A percentile compares a stretch with the other conserved stretches of the same genome.
Conservation (phyloP, 768 basidiomycete genomes). For the Suillus lakei region DNA sequence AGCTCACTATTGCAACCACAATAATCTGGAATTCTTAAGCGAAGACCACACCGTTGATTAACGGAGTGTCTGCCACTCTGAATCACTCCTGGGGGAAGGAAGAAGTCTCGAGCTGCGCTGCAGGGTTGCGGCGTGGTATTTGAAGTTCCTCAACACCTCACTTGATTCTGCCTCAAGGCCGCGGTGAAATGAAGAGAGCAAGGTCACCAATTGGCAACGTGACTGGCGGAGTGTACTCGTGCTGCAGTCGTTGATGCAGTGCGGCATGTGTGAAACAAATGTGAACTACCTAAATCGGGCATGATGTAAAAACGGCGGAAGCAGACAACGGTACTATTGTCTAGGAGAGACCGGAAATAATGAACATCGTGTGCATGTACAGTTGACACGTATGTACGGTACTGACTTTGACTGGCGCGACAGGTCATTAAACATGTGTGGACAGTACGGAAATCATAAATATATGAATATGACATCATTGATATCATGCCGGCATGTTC, state of each 20-base stretch:
- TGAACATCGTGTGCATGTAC: background rate
- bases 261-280: background rate
- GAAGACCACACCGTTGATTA: background rate
- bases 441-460: background rate
- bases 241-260: background rate
- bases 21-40: background rate
- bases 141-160: background rate
- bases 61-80: background rate
- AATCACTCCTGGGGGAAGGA: background rate
- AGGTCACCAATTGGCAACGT: constrained; percentile 7
- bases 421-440: background rate
- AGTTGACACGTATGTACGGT: background rate
- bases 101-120: background rate
- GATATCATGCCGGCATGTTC: background rate
- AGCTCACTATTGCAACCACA: background rate
- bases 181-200: constrained; percentile 1
- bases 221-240: background rate
- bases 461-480: background rate
- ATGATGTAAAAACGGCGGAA: background rate
- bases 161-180: background rate
- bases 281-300: background rate
- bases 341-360: background rate
- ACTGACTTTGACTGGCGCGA: background rate
- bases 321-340: background rate
- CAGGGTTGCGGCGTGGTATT: constrained; percentile 1